phyloP scores from a whole-genome alignment of 352 stramenopile genomes.

The Phytopythium delawarense region DNA sequence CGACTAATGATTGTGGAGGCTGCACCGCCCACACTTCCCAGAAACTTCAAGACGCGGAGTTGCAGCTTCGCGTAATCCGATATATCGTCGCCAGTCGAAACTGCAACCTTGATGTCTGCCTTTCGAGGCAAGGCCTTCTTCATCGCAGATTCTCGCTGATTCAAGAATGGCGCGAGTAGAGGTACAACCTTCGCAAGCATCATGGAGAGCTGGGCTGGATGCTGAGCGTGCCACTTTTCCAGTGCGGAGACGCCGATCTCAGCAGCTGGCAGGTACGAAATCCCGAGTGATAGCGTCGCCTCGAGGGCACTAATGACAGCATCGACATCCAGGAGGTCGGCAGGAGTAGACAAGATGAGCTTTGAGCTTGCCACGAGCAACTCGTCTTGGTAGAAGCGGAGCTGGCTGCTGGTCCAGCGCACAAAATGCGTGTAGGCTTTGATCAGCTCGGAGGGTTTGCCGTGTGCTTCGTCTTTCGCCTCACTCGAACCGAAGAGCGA shows the following conservation, averaged over 20 bases:
- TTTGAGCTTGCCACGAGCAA: slow-evolving; percentile 53
- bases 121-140: slow-evolving; percentile 3
- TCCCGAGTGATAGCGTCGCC: slow-evolving; percentile 53
- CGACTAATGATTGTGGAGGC: slow-evolving; percentile 46
- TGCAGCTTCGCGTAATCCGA: slow-evolving; percentile 49
- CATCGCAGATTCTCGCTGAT: slow-evolving; percentile 22
- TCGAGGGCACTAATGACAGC: slow-evolving; percentile 31
- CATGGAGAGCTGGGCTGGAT: slow-evolving; percentile 20
- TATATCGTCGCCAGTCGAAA: slow-evolving; percentile 12
- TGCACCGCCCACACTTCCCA: slow-evolving; percentile 51
- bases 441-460: background rate
- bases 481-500: slow-evolving; percentile 20
- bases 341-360: slow-evolving; percentile 55
- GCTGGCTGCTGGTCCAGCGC: slow-evolving; percentile 32
- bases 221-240: slow-evolving; percentile 45
- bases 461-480: background rate
- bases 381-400: slow-evolving; percentile 77
- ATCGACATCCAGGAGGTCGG: slow-evolving; percentile 28
- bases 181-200: slow-evolving; percentile 42
- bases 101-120: background rate
- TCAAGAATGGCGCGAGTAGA: slow-evolving; percentile 46
- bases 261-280: slow-evolving; percentile 56
- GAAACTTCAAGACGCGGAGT: slow-evolving; percentile 49
- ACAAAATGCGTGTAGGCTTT: slow-evolving; percentile 45
- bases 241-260: slow-evolving; percentile 49